phyloP scores from a whole-genome alignment of 306 rosid species.

The Purshia tridentata region DNA sequence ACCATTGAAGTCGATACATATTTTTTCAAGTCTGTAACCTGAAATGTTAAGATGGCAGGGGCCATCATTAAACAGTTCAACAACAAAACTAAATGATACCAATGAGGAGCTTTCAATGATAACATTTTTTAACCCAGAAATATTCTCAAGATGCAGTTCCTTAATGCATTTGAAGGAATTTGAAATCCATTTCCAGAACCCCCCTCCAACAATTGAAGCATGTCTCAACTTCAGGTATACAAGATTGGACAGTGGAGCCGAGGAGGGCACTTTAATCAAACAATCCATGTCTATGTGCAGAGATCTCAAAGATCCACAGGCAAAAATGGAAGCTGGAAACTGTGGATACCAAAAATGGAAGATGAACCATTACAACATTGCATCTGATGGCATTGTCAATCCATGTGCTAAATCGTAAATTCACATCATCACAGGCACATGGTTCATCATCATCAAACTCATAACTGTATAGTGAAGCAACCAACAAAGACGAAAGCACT shows the following conservation, averaged over 20 bases:
- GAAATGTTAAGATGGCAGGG: background rate
- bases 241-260: background rate
- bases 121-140: background rate
- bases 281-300: too few species aligned
- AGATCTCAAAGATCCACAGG: background rate
- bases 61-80: background rate
- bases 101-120: background rate
- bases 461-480: too few species aligned
- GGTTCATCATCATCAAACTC: too few species aligned
- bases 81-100: background rate
- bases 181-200: background rate
- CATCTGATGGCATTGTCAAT: background rate
- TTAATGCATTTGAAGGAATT: background rate
- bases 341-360: too few species aligned
- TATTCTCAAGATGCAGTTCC: background rate
- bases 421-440: background rate
- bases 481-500: background rate
- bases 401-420: background rate
- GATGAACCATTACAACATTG: constrained; percentile 1
- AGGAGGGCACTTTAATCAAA: background rate
- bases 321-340: background rate
- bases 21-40: background rate
- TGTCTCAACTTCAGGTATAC: background rate
- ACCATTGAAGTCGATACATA: background rate
- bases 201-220: background rate